Conservation (phyloP, 306 rosid genomes). For the Begonia peltatifolia region DNA sequence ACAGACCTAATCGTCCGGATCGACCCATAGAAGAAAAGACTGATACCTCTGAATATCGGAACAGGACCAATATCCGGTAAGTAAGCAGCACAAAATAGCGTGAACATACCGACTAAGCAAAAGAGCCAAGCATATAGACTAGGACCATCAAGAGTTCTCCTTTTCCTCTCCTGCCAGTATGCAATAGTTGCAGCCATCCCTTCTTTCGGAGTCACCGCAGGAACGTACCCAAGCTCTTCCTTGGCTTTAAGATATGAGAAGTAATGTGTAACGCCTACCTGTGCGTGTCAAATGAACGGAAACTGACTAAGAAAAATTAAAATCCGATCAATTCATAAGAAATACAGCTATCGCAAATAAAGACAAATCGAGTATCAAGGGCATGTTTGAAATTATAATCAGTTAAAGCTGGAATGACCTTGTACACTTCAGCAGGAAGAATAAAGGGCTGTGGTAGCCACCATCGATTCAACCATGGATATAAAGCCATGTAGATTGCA, state of each 20-base stretch:
- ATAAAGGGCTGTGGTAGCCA: constrained; percentile 97
- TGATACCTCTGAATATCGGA: constrained; percentile 29
- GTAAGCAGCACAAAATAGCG: constrained; percentile 48
- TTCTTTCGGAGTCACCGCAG: constrained; percentile 53
- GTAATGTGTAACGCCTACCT: constrained; percentile 84
- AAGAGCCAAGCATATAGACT: constrained; percentile 57
- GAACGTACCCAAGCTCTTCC: constrained; percentile 78
- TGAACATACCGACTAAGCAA: constrained; percentile 47
- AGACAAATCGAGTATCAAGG: no score
- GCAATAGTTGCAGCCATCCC: constrained; percentile 84
- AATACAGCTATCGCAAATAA: no score
- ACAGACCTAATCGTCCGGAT: constrained; percentile 32
- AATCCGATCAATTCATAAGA: no score
- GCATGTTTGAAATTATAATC: no score
- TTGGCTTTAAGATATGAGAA: constrained; percentile 83
- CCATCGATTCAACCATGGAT: constrained; percentile 67
- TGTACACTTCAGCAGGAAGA: constrained; percentile 89
- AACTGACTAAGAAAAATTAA: no score
- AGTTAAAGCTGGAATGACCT: constrained; percentile 22
- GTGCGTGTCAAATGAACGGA: neutral
- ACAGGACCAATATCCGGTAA: constrained; percentile 59
- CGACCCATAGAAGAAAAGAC: constrained; percentile 51
- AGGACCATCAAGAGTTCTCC: constrained; percentile 58
- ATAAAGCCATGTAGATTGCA: constrained; percentile 53
- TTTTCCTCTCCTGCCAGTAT: constrained; percentile 72